phyloP scores from a whole-genome alignment of 331 rosid genomes.

The Dryas integrifolia region DNA sequence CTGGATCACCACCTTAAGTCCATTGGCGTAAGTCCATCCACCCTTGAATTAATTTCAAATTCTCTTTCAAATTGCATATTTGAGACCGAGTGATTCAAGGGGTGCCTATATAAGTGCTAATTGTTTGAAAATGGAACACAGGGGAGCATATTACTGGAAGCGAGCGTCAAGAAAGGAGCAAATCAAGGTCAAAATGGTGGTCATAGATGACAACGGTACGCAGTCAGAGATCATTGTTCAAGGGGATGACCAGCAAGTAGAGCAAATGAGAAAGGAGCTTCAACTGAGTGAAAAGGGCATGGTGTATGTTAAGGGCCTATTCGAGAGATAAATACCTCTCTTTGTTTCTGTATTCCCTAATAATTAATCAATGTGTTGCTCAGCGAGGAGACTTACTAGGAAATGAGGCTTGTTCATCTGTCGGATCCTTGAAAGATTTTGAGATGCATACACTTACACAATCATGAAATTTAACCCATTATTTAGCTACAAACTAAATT shows the following conservation, averaged over 20 bases:
- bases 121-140: slow-evolving; percentile 23
- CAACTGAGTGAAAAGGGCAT: slow-evolving; percentile 64
- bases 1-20: slow-evolving; percentile 65
- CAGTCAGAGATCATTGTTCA: slow-evolving; percentile 62
- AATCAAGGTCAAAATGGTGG: slow-evolving; percentile 67
- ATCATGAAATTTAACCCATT: background rate
- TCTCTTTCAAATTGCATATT: background rate
- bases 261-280: slow-evolving; percentile 78
- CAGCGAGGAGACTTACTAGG: background rate
- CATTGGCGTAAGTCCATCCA: slow-evolving; percentile 64
- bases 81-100: background rate
- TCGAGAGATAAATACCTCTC: slow-evolving; percentile 36
- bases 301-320: slow-evolving; percentile 63
- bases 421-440: background rate
- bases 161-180: slow-evolving; percentile 79
- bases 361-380: background rate
- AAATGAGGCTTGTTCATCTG: background rate
- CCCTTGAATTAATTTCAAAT: background rate
- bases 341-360: background rate
- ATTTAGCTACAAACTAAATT: background rate
- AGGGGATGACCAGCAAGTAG: slow-evolving; percentile 91
- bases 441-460: background rate
- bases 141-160: slow-evolving; percentile 76
- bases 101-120: background rate
- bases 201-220: slow-evolving; percentile 45